Conservation (phyloP, 2,329 filamentous ascomycete genomes). For the Aspergillus sojae region DNA sequence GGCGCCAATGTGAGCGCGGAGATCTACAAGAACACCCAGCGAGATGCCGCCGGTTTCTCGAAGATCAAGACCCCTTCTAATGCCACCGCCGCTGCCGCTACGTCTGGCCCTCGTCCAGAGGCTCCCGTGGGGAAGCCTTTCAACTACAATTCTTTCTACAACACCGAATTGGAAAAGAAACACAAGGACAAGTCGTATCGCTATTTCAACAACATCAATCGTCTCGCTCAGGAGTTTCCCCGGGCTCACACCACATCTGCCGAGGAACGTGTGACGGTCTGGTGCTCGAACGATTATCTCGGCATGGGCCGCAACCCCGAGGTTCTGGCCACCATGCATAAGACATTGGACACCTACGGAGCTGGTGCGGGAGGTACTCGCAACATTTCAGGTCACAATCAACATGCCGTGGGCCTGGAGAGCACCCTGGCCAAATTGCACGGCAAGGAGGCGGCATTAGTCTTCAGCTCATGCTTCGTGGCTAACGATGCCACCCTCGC, state of each 20-base stretch:
- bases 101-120: constrained; percentile 48
- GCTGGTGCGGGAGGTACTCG: constrained; percentile 93
- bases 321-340: constrained; percentile 89
- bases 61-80: constrained; percentile 26
- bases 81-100: constrained; percentile 27
- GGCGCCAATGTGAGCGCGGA: constrained; percentile 75
- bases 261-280: constrained; percentile 89
- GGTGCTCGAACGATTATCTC: constrained; percentile 99
- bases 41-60: constrained; percentile 33
- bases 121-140: constrained; percentile 65
- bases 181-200: constrained; percentile 99
- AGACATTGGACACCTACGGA: constrained; percentile 91
- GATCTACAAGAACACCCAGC: constrained; percentile 52
- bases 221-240: constrained; percentile 92
- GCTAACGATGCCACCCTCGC: constrained; percentile 97
- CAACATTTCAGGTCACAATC: constrained; percentile 98
- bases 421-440: constrained; percentile 82
- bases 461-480: constrained; percentile 97
- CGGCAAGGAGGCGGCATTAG: constrained; percentile 85
- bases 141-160: constrained; percentile 89
- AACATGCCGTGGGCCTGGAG: constrained; percentile 86
- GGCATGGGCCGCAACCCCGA: constrained; percentile 92
- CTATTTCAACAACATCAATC: constrained; percentile 99
- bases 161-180: constrained; percentile 90
- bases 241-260: constrained; percentile 84